Conservation (phyloP, 768 basidiomycete genomes). For the Pleurotus tuoliensis region DNA sequence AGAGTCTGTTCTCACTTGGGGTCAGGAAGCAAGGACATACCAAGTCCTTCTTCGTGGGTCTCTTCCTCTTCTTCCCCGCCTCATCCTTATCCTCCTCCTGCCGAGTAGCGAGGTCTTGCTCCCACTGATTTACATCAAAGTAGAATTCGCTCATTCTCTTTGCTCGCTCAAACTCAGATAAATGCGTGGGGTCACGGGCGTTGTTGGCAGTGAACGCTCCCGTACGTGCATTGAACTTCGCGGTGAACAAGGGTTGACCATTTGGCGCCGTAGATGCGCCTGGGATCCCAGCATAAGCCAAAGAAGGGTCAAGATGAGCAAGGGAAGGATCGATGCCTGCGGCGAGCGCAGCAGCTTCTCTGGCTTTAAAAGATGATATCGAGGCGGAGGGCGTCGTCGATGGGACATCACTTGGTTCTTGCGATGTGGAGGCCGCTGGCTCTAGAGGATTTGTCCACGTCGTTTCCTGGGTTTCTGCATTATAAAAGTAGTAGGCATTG, state of each 20-base stretch:
- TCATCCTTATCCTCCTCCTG: constrained; percentile 39
- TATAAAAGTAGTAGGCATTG: constrained; percentile 85
- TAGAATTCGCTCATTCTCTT: constrained; percentile 87
- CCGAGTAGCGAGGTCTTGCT: constrained; percentile 50
- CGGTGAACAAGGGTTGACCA: constrained; percentile 47
- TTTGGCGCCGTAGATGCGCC: constrained; percentile 24
- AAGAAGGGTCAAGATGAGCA: constrained; percentile 75
- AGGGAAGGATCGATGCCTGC: constrained; percentile 83
- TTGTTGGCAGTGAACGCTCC: constrained; percentile 68
- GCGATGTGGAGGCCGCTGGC: constrained; percentile 21
- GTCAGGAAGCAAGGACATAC: constrained; percentile 37
- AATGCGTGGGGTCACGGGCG: constrained; percentile 67
- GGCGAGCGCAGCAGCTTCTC: constrained; percentile 68
- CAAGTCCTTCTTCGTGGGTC: constrained; percentile 79
- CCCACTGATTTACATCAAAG: constrained; percentile 82
- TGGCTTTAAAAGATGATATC: constrained; percentile 37
- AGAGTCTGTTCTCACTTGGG: no score
- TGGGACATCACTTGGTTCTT: constrained; percentile 17
- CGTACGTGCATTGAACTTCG: constrained; percentile 80
- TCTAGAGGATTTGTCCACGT: constrained; percentile 81
- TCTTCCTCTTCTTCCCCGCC: constrained; percentile 71
- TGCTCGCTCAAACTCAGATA: constrained; percentile 78
- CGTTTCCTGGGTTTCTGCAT: constrained; percentile 69
- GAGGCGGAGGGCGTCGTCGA: constrained; percentile 22
- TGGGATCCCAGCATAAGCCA: constrained; percentile 37